Evolutionary conservation across 805 yeast genomes (phyloP).

Genomic region (Pichia deserticola): DNA sequence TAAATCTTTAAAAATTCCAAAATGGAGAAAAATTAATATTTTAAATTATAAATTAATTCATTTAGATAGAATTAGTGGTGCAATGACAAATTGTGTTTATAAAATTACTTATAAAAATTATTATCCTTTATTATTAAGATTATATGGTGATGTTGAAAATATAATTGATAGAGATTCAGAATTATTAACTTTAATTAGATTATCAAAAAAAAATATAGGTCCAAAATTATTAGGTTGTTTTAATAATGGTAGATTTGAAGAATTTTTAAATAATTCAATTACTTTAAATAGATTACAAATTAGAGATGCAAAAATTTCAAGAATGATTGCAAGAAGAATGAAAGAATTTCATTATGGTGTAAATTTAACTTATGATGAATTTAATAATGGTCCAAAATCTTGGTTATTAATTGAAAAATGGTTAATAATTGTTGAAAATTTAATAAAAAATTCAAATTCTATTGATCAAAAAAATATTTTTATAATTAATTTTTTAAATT

Average conservation of each 20-base stretch:
- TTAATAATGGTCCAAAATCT: constrained; percentile 50
- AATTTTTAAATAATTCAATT: constrained; percentile 74
- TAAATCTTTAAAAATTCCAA: constrained; percentile 57
- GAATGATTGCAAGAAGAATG: constrained; percentile 93
- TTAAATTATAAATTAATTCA: constrained; percentile 37
- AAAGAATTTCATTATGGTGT: constrained; percentile 84
- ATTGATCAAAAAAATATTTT: constrained; percentile 35
- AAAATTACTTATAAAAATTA: constrained; percentile 40
- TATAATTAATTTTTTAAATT: constrained; percentile 41
- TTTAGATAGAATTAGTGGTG: constrained; percentile 75
- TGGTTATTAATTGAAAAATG: constrained; percentile 72
- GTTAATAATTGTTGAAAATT: constrained; percentile 41
- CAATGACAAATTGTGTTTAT: constrained; percentile 86
- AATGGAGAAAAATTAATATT: constrained; percentile 61
- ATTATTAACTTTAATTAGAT: constrained; percentile 59
- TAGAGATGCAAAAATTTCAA: constrained; percentile 65
- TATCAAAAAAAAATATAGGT: constrained; percentile 75
- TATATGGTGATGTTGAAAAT: constrained; percentile 83
- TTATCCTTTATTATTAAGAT: constrained; percentile 65
- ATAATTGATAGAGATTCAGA: constrained; percentile 84
- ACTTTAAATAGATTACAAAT: constrained; percentile 71
- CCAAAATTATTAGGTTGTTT: constrained; percentile 86
- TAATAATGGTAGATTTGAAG: constrained; percentile 89
- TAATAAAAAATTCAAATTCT: constrained; percentile 31
- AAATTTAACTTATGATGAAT: constrained; percentile 51